Evolutionary conservation across 495 filamentous ascomycete species (phyloP).

Genomic region (Niebla homalea): DNA sequence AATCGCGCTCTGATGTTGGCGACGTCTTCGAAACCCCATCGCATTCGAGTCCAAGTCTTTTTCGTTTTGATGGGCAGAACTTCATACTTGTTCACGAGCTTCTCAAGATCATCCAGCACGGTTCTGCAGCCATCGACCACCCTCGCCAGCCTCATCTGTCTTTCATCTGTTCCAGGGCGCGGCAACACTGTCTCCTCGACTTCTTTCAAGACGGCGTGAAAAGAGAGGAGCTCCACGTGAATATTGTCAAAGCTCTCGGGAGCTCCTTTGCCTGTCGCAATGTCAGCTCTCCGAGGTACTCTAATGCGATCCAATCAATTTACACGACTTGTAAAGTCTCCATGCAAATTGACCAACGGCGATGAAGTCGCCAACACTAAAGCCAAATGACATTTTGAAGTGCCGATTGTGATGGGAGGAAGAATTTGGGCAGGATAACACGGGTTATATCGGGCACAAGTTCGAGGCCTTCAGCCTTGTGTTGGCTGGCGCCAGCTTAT

Average conservation of each 20-base stretch:
- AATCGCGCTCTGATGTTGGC: conserved; percentile 21
- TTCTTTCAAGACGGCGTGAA: conserved; percentile 27
- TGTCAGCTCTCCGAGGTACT: background rate
- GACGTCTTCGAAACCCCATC: conserved; percentile 21
- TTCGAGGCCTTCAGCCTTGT: too few relatives aligned
- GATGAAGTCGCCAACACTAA: conserved; percentile 22
- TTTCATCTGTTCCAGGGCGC: conserved; percentile 11
- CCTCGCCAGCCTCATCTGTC: conserved; percentile 15
- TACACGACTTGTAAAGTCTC: conserved; percentile 22
- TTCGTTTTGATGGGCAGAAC: conserved; percentile 23
- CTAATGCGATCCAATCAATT: background rate
- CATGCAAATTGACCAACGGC: conserved; percentile 16
- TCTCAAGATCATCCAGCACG: conserved; percentile 20
- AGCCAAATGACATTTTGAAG: conserved; percentile 12
- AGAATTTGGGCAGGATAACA: too few relatives aligned
- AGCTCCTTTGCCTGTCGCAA: conserved; percentile 18
- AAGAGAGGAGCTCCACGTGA: conserved; percentile 21
- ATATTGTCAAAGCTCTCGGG: conserved; percentile 22
- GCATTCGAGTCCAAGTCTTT: conserved; percentile 26
- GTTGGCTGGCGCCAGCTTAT: too few relatives aligned
- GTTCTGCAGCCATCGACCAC: conserved; percentile 18
- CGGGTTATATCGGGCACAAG: too few relatives aligned
- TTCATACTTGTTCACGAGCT: conserved; percentile 19
- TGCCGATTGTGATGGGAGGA: too few relatives aligned
- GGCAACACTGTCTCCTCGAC: conserved; percentile 19